Conservation (phyloP, 2,329 filamentous ascomycete genomes). For the Gremmenia infestans region DNA sequence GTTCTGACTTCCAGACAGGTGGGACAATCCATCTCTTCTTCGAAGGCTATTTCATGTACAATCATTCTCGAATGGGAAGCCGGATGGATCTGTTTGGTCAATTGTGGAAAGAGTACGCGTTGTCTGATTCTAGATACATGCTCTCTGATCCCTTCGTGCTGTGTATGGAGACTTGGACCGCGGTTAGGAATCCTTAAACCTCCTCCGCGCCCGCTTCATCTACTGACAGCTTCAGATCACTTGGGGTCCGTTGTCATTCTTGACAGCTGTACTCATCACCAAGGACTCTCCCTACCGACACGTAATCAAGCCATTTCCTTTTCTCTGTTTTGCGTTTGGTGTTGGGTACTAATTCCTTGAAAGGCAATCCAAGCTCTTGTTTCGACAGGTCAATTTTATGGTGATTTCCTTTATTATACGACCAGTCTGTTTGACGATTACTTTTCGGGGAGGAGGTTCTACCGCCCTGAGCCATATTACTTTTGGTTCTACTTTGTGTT, state of each 20-base stretch:
- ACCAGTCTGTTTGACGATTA: constrained; percentile 49
- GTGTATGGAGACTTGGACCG: constrained; percentile 51
- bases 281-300: constrained; percentile 40
- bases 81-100: constrained; percentile 44
- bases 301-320: not conserved
- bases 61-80: constrained; percentile 38
- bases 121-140: constrained; percentile 53
- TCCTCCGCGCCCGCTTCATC: not conserved
- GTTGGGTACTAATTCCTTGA: too few species aligned
- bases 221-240: constrained; percentile 35
- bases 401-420: constrained; percentile 55
- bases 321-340: too few species aligned
- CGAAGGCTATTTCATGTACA: constrained; percentile 43
- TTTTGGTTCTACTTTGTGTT: constrained; percentile 60
- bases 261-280: constrained; percentile 43
- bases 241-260: constrained; percentile 55
- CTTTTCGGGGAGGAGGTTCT: constrained; percentile 44
- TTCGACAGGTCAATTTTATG: constrained; percentile 34
- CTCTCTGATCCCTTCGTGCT: constrained; percentile 47
- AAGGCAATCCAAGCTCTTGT: constrained; percentile 36
- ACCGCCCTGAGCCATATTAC: constrained; percentile 55
- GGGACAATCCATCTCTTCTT: constrained; percentile 31
- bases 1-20: constrained; percentile 39
- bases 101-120: constrained; percentile 54
- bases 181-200: constrained; percentile 28